These are phyloP conservation scores for Leccinum brunneo-olivaceum DNA, from an alignment of 1,284 basidiomycete genomes.

Conservation along the genomic window DNA sequence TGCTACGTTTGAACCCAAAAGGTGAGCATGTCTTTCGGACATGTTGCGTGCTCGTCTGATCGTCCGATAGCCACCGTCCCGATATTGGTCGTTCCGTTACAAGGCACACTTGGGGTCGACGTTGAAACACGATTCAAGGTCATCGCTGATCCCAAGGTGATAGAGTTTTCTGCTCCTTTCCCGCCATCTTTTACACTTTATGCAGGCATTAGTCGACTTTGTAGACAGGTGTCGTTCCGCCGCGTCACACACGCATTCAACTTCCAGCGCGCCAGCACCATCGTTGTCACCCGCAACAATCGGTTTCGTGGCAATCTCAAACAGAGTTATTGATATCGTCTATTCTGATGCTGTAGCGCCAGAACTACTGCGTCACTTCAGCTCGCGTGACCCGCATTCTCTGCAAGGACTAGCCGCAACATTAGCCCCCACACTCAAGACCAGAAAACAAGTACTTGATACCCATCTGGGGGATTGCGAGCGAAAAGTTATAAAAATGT, in stretches of 20 bases:
- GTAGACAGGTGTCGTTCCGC: constrained; percentile 75
- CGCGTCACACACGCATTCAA: constrained; percentile 59
- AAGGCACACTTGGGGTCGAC: constrained; percentile 64
- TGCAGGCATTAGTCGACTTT: constrained; percentile 71
- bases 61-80: constrained; percentile 64
- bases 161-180: not conserved
- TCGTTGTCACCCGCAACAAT: constrained; percentile 77
- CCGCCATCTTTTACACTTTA: constrained; percentile 2
- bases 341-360: constrained; percentile 55
- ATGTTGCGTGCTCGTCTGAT: not conserved
- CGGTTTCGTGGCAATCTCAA: constrained; percentile 53
- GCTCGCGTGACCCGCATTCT: constrained; percentile 44
- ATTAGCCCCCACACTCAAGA: constrained; percentile 40
- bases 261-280: constrained; percentile 68
- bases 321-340: constrained; percentile 56
- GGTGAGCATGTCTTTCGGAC: constrained; percentile 35
- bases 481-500: constrained; percentile 41
- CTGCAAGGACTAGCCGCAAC: constrained; percentile 37
- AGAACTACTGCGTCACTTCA: constrained; percentile 43
- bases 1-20: constrained; percentile 72
- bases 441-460: constrained; percentile 48
- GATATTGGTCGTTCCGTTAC: constrained; percentile 75
- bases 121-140: constrained; percentile 79
- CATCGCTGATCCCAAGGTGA: constrained; percentile 68
- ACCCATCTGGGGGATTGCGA: constrained; percentile 48